These are phyloP conservation scores for Penicillium sp. DNA, from an alignment of 2,329 filamentous ascomycete species.

Conservation along the genomic window DNA sequence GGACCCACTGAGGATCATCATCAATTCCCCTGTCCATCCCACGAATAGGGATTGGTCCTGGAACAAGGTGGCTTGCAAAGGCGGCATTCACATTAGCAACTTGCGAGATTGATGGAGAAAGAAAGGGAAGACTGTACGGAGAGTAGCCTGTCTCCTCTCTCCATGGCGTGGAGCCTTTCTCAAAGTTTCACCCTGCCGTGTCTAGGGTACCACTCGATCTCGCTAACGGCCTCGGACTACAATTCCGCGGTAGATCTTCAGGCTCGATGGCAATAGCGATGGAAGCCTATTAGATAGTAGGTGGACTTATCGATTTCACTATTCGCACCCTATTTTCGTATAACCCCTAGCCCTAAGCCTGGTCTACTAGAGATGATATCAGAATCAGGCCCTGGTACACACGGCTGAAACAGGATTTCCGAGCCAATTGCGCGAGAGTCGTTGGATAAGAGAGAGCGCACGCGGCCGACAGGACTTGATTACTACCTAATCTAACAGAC, in stretches of 20 bases:
- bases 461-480: not conserved
- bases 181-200: constrained; percentile 11
- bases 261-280: constrained; percentile 20
- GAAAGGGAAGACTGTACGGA: not conserved
- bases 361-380: not conserved
- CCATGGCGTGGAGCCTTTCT: not conserved
- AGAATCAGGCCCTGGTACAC: not conserved
- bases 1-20: constrained; percentile 15
- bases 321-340: not conserved
- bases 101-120: not conserved
- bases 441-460: not conserved
- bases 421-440: constrained; percentile 1
- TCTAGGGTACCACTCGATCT: constrained; percentile 13
- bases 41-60: constrained; percentile 11
- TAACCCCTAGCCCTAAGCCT: not conserved
- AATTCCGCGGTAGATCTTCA: constrained; percentile 22
- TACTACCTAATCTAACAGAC: not conserved
- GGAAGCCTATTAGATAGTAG: not conserved
- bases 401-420: constrained; percentile 20
- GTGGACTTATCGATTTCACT: not conserved
- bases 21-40: constrained; percentile 2
- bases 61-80: not conserved
- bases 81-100: constrained; percentile 2
- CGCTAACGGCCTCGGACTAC: constrained; percentile 16
- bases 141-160: too few relatives aligned